Percentiles rank a stretch among this genome's conserved stretches.
Conservation (phyloP, 164 flowering plant species). For the Liriodendron chinense region DNA sequence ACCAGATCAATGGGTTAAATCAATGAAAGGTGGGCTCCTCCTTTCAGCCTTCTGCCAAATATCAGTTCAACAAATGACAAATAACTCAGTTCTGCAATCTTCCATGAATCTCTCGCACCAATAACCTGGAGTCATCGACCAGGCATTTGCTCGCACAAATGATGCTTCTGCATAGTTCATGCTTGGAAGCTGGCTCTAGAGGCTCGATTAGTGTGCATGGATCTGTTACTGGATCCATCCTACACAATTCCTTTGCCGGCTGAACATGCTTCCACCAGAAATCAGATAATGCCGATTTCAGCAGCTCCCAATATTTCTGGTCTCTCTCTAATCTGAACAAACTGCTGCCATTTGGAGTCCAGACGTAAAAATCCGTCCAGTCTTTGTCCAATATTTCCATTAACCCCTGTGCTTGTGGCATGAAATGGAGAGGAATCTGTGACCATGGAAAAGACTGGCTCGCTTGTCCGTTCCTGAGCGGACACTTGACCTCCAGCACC, state of each 20-base stretch:
- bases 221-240: constrained; percentile 27
- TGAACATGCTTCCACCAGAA: constrained; percentile 75
- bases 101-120: constrained; percentile 55
- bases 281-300: constrained; percentile 51
- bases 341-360: constrained; percentile 69
- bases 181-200: constrained; percentile 37
- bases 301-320: constrained; percentile 42
- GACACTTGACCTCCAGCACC: constrained; percentile 66
- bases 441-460: constrained; percentile 48
- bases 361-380: constrained; percentile 75
- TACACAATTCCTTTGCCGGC: constrained; percentile 50
- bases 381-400: constrained; percentile 68
- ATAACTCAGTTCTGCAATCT: constrained; percentile 15
- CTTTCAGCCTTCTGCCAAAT: not conserved
- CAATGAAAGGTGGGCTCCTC: not conserved
- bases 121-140: constrained; percentile 37
- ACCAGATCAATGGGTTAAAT: not conserved
- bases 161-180: constrained; percentile 34
- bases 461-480: constrained; percentile 44
- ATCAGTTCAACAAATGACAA: not conserved
- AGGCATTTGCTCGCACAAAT: constrained; percentile 43
- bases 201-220: not conserved
- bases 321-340: constrained; percentile 54
- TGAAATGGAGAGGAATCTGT: constrained; percentile 46
- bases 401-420: constrained; percentile 76